These are phyloP conservation scores for Taphrina deformans DNA, from an alignment of 1,139 yeast species.

Conservation along the genomic window DNA sequence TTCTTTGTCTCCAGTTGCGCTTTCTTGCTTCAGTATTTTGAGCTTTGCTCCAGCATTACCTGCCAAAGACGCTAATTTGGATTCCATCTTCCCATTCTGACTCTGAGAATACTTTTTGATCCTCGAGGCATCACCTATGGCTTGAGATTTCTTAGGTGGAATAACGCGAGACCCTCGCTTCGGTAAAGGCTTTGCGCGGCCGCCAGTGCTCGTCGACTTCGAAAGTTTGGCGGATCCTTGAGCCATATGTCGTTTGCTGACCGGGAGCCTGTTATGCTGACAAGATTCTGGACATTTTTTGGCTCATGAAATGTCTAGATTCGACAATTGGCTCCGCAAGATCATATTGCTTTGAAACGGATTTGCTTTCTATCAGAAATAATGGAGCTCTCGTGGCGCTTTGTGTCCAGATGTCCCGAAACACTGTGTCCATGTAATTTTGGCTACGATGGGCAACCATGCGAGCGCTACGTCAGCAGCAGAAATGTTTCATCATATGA, in stretches of 20 bases:
- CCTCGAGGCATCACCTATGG: constrained; percentile 18
- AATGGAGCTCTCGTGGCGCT: no score
- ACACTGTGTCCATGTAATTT: no score
- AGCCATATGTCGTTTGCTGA: constrained; percentile 1
- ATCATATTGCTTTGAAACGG: no score
- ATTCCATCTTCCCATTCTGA: constrained; percentile 33
- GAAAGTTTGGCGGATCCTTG: constrained; percentile 23
- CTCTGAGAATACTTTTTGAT: constrained; percentile 29
- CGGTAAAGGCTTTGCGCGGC: constrained; percentile 18
- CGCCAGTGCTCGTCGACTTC: constrained; percentile 6
- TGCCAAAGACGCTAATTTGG: constrained; percentile 26
- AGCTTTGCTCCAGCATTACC: constrained; percentile 32
- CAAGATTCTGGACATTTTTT: no score
- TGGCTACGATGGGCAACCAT: no score
- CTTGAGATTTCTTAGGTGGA: constrained; percentile 23
- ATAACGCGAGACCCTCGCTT: constrained; percentile 31
- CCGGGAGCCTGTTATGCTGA: no score
- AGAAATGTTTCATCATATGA: no score
- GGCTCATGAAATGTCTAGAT: no score
- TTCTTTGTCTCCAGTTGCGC: constrained; percentile 29
- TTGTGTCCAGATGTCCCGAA: no score
- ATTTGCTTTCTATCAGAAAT: no score
- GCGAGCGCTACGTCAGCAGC: no score
- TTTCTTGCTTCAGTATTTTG: constrained; percentile 26
- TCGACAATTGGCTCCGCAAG: no score